phyloP scores from a whole-genome alignment of 305 asterid genomes.

The Coffea humblotiana region DNA sequence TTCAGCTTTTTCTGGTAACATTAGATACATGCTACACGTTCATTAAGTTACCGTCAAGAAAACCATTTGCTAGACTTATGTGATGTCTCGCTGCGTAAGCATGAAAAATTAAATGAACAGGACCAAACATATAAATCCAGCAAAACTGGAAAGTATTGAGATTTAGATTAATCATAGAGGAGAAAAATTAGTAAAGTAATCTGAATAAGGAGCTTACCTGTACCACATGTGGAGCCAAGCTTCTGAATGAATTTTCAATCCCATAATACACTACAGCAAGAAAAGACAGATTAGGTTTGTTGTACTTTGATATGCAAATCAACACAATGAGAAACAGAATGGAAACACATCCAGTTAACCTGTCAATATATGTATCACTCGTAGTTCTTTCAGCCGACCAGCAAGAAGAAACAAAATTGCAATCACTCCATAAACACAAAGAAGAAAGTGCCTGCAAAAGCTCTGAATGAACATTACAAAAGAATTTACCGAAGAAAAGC shows the following conservation, averaged over 20 bases:
- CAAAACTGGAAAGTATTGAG: neutral
- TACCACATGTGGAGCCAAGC: slow-evolving; percentile 78
- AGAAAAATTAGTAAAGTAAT: neutral
- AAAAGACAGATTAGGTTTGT: slow-evolving; percentile 24
- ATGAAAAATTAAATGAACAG: neutral
- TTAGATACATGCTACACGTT: neutral
- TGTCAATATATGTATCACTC: slow-evolving; percentile 71
- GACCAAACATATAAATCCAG: neutral
- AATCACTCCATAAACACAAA: slow-evolving; percentile 75
- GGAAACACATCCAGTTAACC: slow-evolving; percentile 43
- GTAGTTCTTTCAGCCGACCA: slow-evolving; percentile 76
- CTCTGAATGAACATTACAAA: slow-evolving; percentile 22
- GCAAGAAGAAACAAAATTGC: slow-evolving; percentile 79
- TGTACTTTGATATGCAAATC: slow-evolving; percentile 24
- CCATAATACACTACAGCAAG: slow-evolving; percentile 80
- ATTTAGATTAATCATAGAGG: neutral
- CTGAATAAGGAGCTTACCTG: slow-evolving; percentile 42
- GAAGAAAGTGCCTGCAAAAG: slow-evolving; percentile 81
- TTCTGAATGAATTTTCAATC: slow-evolving; percentile 67
- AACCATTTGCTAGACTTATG: neutral
- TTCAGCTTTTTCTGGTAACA: neutral
- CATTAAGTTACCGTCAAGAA: neutral
- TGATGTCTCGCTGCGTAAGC: neutral
- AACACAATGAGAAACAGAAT: slow-evolving; percentile 21
- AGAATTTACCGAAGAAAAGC: neutral